Conservation (phyloP, 257 asterid genomes). For the Petrea volubilis region DNA sequence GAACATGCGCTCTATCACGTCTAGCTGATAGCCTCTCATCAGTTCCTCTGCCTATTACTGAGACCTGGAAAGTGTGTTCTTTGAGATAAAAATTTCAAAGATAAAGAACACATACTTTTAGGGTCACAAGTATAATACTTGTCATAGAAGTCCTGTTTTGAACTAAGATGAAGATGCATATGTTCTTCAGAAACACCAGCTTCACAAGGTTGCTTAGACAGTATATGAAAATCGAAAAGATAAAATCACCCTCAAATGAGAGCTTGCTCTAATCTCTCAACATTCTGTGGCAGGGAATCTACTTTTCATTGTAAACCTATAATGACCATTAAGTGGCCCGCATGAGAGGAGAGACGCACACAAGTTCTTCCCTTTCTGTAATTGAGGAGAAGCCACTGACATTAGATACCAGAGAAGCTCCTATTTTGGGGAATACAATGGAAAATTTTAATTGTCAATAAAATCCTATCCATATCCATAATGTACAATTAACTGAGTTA, state of each 20-base stretch:
- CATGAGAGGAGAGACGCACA: not conserved
- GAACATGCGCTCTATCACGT: constrained; percentile 91
- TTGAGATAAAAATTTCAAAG: constrained; percentile 24
- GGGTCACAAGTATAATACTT: constrained; percentile 13
- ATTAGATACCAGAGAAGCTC: not conserved
- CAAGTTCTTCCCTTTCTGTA: not conserved
- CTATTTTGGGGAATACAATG: not conserved
- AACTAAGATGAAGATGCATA: constrained; percentile 9
- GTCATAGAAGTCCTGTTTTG: not conserved
- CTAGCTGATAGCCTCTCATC: constrained; percentile 78
- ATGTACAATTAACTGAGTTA: not conserved
- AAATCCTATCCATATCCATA: too few relatives aligned
- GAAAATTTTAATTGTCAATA: too few relatives aligned
- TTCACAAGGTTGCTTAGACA: constrained; percentile 5
- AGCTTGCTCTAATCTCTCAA: not conserved
- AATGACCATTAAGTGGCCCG: not conserved
- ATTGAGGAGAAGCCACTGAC: not conserved
- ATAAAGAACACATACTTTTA: constrained; percentile 4
- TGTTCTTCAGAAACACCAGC: not conserved
- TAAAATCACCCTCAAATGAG: not conserved
- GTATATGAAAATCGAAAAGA: not conserved
- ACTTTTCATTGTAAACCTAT: not conserved
- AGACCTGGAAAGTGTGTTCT: constrained; percentile 59
- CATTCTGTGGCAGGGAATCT: not conserved
- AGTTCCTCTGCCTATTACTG: constrained; percentile 69